Evolutionary conservation across 768 basidiomycete species (phyloP), one percentile per base, ranked within the genome.

Genomic region (Infundibulicybe gibba): DNA sequence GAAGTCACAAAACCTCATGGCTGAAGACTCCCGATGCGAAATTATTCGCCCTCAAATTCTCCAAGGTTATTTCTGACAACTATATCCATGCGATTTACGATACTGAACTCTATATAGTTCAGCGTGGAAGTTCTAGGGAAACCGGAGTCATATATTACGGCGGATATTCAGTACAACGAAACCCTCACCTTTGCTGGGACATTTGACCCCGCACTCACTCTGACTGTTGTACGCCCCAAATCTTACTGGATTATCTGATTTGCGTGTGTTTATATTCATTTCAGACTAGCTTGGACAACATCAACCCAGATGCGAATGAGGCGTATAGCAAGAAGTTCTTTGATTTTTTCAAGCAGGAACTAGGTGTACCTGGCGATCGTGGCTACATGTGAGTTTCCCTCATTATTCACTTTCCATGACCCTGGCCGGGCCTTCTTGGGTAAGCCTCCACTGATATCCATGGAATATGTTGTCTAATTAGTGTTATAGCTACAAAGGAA

Each of bases 191-290:
- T 80, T 56, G 68, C 53, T 15, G 85, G 85, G 13, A 76, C 77
- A 3, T 76, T 84, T 44, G 84, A 86, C 12, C 85, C 85, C 15
- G 80, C 84, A 3, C 76, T 85, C 62, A 66, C 75, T 43, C 64
- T 88, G 44, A 62, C 60, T 40, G 64, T 85, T 49, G 87, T 88
- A 48, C 44, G 84, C 69, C 6, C 20, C 5, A 13, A 25, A 25
- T 25, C 25, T 25, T n/a, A n/a, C n/a, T n/a, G n/a, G n/a, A n/a
- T 25, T 25, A 8, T 8, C 25, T 25, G 25, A 3, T 25, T 25
- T 8, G 25, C 25, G 8, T 25, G 8, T 25, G 25, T 25, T 25
- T 25, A 25, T 25, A 25, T 25, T 25, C 8, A 25, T 25, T 8
- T 25, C 49, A 87, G 86, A 68, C 62, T 35, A 80, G 77, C 58